Percentiles rank a stretch among this genome's conserved stretches.
These are phyloP conservation scores for Flaveria bidentis DNA, from an alignment of 129 eudicot genomes.

Conservation along the genomic window DNA sequence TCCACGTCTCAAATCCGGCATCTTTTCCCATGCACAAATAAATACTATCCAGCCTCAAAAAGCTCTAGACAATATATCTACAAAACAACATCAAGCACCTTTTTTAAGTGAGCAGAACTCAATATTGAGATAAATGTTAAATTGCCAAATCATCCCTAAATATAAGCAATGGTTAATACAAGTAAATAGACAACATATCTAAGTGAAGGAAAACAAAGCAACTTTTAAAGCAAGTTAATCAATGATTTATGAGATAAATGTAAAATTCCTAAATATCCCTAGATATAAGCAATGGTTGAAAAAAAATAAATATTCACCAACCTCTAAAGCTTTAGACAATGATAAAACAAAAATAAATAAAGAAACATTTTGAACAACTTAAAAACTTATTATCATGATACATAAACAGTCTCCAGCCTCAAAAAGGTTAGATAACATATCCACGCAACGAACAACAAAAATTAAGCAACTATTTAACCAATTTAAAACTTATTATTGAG, in stretches of 20 bases:
- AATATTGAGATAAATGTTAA: background rate
- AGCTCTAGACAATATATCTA: conserved; percentile 15
- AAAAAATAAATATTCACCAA: conserved; percentile 34
- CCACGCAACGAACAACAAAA: background rate
- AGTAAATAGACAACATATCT: conserved; percentile 17
- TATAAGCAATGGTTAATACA: conserved; percentile 15
- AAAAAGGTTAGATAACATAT: conserved; percentile 17
- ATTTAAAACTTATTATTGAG: background rate
- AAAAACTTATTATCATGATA: background rate
- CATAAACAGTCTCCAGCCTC: conserved; percentile 29
- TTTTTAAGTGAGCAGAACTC: background rate
- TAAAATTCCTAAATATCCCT: background rate
- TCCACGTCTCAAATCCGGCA: conserved; percentile 78
- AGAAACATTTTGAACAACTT: background rate
- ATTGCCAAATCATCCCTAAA: conserved; percentile 3
- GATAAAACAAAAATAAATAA: background rate
- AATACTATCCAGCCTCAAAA: conserved; percentile 31
- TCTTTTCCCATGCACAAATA: conserved; percentile 61
- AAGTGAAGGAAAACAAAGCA: conserved; percentile 2
- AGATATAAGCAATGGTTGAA: background rate
- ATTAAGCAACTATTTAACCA: background rate
- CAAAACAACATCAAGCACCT: conserved; percentile 10
- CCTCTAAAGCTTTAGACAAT: background rate
- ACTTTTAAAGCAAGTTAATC: background rate
- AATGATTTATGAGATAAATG: background rate